A percentile compares a stretch with the other conserved stretches of the same genome.
phyloP scores from a whole-genome alignment of 1,139 yeast species.

The Saccharomycopsis crataegensis region DNA sequence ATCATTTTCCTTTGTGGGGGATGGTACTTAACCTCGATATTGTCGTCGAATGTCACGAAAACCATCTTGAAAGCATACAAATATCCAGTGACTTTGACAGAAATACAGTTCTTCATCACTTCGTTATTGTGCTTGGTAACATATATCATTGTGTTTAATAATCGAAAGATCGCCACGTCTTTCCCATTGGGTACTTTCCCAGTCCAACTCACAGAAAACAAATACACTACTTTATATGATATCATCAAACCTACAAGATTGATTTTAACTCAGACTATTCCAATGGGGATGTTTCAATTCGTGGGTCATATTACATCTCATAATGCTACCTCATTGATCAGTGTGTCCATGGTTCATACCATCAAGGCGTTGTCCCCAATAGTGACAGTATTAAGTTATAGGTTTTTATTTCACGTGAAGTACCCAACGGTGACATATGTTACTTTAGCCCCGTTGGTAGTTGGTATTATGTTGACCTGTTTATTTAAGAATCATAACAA shows the following conservation, averaged over 20 bases:
- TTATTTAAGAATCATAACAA: conserved; percentile 34
- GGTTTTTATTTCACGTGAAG: conserved; percentile 47
- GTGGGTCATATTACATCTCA: conserved; percentile 88
- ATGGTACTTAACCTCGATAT: conserved; percentile 79
- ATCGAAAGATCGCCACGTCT: conserved; percentile 22
- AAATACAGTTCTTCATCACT: conserved; percentile 75
- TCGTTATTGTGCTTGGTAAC: conserved; percentile 32
- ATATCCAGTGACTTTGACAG: conserved; percentile 79
- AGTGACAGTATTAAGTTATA: conserved; percentile 72
- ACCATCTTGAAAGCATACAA: conserved; percentile 61
- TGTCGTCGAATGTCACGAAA: conserved; percentile 80
- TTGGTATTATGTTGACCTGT: conserved; percentile 66
- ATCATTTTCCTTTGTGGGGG: conserved; percentile 49
- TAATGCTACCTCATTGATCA: conserved; percentile 83
- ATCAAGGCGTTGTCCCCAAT: conserved; percentile 88
- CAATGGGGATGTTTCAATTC: conserved; percentile 89
- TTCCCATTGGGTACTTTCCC: conserved; percentile 51
- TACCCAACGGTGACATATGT: conserved; percentile 57
- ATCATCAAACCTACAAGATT: conserved; percentile 32
- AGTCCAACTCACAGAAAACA: conserved; percentile 19
- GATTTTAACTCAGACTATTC: conserved; percentile 65
- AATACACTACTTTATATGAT: conserved; percentile 23
- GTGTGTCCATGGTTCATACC: conserved; percentile 90
- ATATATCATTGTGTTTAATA: conserved; percentile 25
- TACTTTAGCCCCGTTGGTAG: conserved; percentile 59